Conservation (phyloP, 257 asterid genomes). For the Solanum ossicruentum region DNA sequence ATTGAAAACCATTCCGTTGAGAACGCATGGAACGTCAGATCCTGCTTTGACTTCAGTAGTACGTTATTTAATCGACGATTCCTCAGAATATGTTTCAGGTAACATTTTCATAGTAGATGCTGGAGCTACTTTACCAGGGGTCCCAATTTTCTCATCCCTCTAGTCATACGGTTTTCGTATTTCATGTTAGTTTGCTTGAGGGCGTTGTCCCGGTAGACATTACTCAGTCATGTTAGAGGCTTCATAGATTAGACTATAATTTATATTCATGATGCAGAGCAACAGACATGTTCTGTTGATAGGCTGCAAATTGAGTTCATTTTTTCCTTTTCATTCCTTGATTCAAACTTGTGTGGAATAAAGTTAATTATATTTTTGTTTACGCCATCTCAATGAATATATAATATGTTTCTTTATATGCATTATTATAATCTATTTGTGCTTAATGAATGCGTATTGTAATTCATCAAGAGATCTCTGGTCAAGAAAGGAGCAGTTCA, state of each 20-base stretch:
- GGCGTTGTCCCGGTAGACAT: not conserved
- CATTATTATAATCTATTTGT: too few relatives aligned
- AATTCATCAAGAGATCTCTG: too few relatives aligned
- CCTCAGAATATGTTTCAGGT: conserved; percentile 49
- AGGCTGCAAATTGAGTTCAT: not conserved
- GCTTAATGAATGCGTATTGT: too few relatives aligned
- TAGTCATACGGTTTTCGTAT: conserved; percentile 1
- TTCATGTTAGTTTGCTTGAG: not conserved
- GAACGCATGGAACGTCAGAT: conserved; percentile 36
- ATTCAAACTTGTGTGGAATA: not conserved
- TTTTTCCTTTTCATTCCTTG: not conserved
- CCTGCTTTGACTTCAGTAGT: conserved; percentile 58
- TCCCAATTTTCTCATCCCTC: conserved; percentile 61
- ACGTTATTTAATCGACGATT: conserved; percentile 59
- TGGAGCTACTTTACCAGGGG: conserved; percentile 46
- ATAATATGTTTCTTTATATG: too few relatives aligned
- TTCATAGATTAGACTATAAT: not conserved
- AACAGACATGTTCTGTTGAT: not conserved
- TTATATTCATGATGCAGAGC: not conserved
- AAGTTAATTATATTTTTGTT: too few relatives aligned
- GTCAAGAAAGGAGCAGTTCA: too few relatives aligned
- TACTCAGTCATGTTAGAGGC: not conserved
- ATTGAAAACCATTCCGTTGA: conserved; percentile 32
- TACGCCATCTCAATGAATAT: too few relatives aligned
- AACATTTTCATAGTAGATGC: conserved; percentile 49